A percentile compares a stretch with the other conserved stretches of the same genome.
phyloP scores from a whole-genome alignment of 768 basidiomycete genomes.

The Collybia sordida region DNA sequence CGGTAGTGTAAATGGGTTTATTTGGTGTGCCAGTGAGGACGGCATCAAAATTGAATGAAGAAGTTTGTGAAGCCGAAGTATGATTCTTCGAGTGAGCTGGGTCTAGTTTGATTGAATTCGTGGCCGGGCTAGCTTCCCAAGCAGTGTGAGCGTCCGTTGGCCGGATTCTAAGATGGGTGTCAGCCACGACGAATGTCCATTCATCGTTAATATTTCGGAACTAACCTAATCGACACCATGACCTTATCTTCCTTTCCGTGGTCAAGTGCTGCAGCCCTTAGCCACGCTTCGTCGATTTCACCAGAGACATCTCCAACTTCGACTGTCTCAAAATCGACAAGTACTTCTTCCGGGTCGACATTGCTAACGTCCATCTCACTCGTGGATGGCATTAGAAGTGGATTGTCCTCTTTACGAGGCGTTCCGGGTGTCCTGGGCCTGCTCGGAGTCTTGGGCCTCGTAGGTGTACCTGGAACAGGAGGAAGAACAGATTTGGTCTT shows the following conservation, averaged over 20 bases:
- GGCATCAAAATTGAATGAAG: slow-evolving; percentile 67
- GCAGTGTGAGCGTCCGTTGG: slow-evolving; percentile 52
- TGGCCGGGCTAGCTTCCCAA: slow-evolving; percentile 49
- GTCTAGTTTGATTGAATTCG: slow-evolving; percentile 61
- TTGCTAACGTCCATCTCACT: slow-evolving; percentile 79
- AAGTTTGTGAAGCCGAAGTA: slow-evolving; percentile 25
- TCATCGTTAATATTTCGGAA: neutral
- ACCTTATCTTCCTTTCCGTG: slow-evolving; percentile 83
- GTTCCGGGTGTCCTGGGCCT: slow-evolving; percentile 57
- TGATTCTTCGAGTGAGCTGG: slow-evolving; percentile 51
- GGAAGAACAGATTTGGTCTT: slow-evolving; percentile 34
- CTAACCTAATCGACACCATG: slow-evolving; percentile 78
- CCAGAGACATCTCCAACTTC: slow-evolving; percentile 68
- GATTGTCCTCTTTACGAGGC: slow-evolving; percentile 46
- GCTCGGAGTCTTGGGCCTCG: slow-evolving; percentile 30
- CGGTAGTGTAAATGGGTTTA: slow-evolving; percentile 74
- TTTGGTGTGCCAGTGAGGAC: slow-evolving; percentile 79
- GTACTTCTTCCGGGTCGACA: slow-evolving; percentile 70
- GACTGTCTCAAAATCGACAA: slow-evolving; percentile 74
- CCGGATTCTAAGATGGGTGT: slow-evolving; percentile 48
- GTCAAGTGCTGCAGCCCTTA: slow-evolving; percentile 39
- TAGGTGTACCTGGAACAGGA: slow-evolving; percentile 55
- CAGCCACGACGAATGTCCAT: slow-evolving; percentile 3
- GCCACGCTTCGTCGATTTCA: slow-evolving; percentile 62
- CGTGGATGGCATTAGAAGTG: slow-evolving; percentile 40